Evolutionary conservation across 2,329 filamentous ascomycete species (phyloP).

Genomic region (Phialophora tarda): DNA sequence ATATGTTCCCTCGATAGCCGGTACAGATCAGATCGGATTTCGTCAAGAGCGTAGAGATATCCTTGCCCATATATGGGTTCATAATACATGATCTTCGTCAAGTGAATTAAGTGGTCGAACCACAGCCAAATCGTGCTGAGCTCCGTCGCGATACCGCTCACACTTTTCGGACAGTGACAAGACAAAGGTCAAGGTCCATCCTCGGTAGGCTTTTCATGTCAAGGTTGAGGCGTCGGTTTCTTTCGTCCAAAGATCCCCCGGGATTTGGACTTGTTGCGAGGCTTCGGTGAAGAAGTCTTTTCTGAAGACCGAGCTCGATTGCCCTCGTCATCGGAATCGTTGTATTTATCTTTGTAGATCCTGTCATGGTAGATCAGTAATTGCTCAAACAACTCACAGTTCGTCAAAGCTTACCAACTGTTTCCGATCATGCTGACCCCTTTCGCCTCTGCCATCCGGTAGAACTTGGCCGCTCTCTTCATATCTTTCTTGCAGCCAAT

Average conservation of each 20-base stretch:
- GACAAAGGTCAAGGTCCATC: background rate
- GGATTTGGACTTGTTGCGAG: constrained; percentile 35
- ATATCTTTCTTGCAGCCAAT: constrained; percentile 94
- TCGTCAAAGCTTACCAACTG: constrained; percentile 74
- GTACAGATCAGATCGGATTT: background rate
- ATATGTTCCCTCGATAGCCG: background rate
- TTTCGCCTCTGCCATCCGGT: constrained; percentile 86
- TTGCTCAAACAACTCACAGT: background rate
- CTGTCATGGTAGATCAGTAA: constrained; percentile 22
- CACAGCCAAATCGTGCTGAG: background rate
- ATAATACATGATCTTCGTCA: constrained; percentile 31
- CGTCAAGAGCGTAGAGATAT: constrained; percentile 7
- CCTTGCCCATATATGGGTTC: constrained; percentile 9
- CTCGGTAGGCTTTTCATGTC: background rate
- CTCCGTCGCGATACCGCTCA: background rate
- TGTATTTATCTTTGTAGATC: constrained; percentile 41
- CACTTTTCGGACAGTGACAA: background rate
- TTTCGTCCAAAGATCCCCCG: constrained; percentile 35
- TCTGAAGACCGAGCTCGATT: constrained; percentile 13
- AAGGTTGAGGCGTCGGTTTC: constrained; percentile 18
- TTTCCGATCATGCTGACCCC: constrained; percentile 98
- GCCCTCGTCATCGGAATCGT: constrained; percentile 32
- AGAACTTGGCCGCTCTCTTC: constrained; percentile 90
- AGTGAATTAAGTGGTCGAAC: background rate
- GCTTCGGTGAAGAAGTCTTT: constrained; percentile 29